phyloP scores from a whole-genome alignment of 2,329 filamentous ascomycete genomes.

The Calcarisporium arbuscula region DNA sequence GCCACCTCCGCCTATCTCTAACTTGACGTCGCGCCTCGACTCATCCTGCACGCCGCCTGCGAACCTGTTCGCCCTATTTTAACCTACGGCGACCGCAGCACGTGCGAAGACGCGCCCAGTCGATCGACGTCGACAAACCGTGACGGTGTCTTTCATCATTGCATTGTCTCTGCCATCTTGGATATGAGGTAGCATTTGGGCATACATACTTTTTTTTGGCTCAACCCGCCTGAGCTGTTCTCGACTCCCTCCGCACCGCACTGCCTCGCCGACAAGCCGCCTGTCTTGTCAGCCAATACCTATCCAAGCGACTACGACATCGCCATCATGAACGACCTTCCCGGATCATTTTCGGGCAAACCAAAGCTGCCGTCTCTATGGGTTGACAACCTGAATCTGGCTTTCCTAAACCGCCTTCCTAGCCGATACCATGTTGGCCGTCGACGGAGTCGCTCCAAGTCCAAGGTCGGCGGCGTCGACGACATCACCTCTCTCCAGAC shows the following conservation, averaged over 20 bases:
- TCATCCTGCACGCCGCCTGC: not conserved
- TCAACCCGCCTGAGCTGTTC: constrained; percentile 12
- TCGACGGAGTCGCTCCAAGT: constrained; percentile 32
- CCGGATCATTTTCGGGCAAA: constrained; percentile 31
- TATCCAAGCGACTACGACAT: constrained; percentile 2
- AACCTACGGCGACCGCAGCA: too few relatives aligned
- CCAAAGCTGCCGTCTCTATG: constrained; percentile 33
- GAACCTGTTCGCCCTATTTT: too few relatives aligned
- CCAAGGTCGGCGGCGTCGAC: constrained; percentile 33
- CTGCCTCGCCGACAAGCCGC: constrained; percentile 6
- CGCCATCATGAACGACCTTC: constrained; percentile 31
- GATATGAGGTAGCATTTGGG: constrained; percentile 31
- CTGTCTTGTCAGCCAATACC: constrained; percentile 1
- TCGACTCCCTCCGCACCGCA: constrained; percentile 4
- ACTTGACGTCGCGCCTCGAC: not conserved
- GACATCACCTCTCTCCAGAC: constrained; percentile 72
- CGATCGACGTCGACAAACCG: too few relatives aligned
- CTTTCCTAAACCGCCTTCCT: constrained; percentile 35
- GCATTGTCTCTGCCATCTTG: too few relatives aligned
- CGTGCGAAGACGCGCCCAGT: too few relatives aligned
- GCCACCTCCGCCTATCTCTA: too few relatives aligned
- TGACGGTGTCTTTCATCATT: too few relatives aligned
- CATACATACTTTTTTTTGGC: constrained; percentile 22
- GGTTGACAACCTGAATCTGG: constrained; percentile 34
- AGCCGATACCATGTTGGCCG: constrained; percentile 33